Conservation (phyloP, 108 stramenopile species). For the Cyclotella atomus region DNA sequence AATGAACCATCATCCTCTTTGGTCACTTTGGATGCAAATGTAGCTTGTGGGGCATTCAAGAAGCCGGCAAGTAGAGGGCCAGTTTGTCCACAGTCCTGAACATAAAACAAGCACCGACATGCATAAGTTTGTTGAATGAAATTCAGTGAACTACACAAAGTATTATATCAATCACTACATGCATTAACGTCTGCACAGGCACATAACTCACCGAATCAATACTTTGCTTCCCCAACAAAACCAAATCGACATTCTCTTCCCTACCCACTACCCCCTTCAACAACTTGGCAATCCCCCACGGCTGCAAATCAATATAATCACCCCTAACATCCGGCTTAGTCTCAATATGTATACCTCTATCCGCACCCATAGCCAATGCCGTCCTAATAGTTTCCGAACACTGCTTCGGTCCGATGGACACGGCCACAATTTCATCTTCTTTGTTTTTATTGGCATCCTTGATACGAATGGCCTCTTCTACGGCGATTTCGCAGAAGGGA, state of each 20-base stretch:
- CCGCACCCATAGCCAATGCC: conserved; percentile 89
- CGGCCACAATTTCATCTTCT: conserved; percentile 93
- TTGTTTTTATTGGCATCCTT: conserved; percentile 81
- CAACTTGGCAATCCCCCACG: conserved; percentile 92
- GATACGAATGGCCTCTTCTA: conserved; percentile 97
- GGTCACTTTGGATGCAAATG: conserved; percentile 95
- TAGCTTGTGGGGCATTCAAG: conserved; percentile 95
- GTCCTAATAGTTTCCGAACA: conserved; percentile 96
- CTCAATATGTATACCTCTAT: conserved; percentile 92
- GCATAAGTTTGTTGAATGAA: neutral
- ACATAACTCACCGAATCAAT: conserved; percentile 93
- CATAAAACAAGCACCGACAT: neutral
- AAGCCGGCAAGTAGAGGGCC: conserved; percentile 95
- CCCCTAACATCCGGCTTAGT: conserved; percentile 86
- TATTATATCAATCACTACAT: too few relatives aligned
- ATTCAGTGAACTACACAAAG: too few relatives aligned
- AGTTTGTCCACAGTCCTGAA: conserved; percentile 83
- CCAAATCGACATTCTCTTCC: conserved; percentile 82
- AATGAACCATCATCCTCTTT: conserved; percentile 66
- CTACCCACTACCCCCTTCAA: conserved; percentile 86
- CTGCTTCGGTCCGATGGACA: conserved; percentile 97
- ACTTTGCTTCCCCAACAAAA: conserved; percentile 97
- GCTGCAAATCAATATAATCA: conserved; percentile 96
- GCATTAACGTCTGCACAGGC: too few relatives aligned
- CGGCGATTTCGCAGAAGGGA: conserved; percentile 99